These are phyloP conservation scores for Ophiostoma montium DNA, from an alignment of 2,329 filamentous ascomycete genomes.

Conservation along the genomic window DNA sequence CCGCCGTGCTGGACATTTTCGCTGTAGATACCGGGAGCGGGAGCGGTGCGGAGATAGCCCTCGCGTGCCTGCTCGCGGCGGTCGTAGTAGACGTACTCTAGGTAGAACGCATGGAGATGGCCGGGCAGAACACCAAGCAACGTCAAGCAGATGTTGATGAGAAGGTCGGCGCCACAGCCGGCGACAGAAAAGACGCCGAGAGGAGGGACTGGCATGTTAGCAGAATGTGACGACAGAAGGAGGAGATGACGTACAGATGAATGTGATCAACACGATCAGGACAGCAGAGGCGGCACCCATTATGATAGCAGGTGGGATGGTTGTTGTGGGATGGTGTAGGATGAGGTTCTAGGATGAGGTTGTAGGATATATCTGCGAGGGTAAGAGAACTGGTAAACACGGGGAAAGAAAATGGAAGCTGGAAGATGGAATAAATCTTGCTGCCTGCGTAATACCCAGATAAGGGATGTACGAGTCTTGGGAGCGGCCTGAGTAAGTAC, in stretches of 20 bases:
- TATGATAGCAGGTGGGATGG: not conserved
- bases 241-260: constrained; percentile 30
- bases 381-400: too few species aligned
- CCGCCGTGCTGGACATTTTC: constrained; percentile 61
- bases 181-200: constrained; percentile 49
- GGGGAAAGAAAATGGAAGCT: too few species aligned
- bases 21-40: constrained; percentile 58
- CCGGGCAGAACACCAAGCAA: constrained; percentile 61
- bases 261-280: constrained; percentile 36
- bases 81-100: constrained; percentile 73
- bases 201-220: constrained; percentile 40
- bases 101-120: constrained; percentile 67
- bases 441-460: too few species aligned
- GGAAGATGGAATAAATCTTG: too few species aligned
- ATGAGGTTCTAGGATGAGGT: too few species aligned
- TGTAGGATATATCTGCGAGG: too few species aligned
- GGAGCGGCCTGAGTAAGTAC: too few species aligned
- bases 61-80: constrained; percentile 48
- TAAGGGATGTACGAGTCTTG: too few species aligned
- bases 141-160: constrained; percentile 54
- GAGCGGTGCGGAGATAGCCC: constrained; percentile 37
- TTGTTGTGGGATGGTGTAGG: not conserved
- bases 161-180: constrained; percentile 50
- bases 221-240: not conserved
- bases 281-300: constrained; percentile 37